Conservation (phyloP, 345 rosid species). For the Passiflora organensis region DNA sequence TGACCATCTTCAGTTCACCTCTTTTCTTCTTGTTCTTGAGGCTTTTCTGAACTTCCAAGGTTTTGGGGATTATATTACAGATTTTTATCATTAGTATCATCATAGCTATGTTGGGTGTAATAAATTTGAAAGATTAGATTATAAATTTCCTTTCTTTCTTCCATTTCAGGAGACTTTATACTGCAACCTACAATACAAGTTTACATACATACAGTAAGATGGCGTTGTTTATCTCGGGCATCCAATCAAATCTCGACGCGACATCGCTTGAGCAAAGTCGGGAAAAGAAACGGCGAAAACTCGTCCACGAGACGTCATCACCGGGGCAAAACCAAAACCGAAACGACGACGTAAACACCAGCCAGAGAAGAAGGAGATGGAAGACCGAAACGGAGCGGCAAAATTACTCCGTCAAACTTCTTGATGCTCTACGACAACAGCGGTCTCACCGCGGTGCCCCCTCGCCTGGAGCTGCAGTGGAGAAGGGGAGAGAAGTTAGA, state of each 20-base stretch:
- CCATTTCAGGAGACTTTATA: too few relatives aligned
- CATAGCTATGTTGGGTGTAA: too few relatives aligned
- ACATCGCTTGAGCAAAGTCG: slow-evolving; percentile 29
- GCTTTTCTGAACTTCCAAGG: too few relatives aligned
- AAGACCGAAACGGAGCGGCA: slow-evolving; percentile 9
- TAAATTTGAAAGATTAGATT: neutral
- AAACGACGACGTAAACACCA: neutral
- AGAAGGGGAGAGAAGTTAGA: slow-evolving; percentile 30
- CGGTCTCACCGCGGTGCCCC: slow-evolving; percentile 31
- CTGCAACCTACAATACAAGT: too few relatives aligned
- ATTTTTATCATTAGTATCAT: neutral
- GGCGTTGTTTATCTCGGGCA: neutral
- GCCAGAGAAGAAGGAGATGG: slow-evolving; percentile 42
- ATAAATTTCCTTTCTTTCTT: neutral
- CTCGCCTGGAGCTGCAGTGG: slow-evolving; percentile 1
- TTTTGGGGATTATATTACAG: too few relatives aligned
- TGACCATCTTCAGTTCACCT: too few relatives aligned
- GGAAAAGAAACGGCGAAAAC: slow-evolving; percentile 47
- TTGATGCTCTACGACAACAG: slow-evolving; percentile 38
- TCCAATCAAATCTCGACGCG: slow-evolving; percentile 20
- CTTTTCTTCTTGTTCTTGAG: too few relatives aligned
- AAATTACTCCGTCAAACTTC: slow-evolving; percentile 21
- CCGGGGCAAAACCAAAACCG: slow-evolving; percentile 2
- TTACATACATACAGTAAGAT: neutral
- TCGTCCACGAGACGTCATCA: too few relatives aligned